Evolutionary conservation across 495 filamentous ascomycete species (phyloP), one percentile per base, ranked within the genome.

Genomic region (Parathielavia appendiculata): DNA sequence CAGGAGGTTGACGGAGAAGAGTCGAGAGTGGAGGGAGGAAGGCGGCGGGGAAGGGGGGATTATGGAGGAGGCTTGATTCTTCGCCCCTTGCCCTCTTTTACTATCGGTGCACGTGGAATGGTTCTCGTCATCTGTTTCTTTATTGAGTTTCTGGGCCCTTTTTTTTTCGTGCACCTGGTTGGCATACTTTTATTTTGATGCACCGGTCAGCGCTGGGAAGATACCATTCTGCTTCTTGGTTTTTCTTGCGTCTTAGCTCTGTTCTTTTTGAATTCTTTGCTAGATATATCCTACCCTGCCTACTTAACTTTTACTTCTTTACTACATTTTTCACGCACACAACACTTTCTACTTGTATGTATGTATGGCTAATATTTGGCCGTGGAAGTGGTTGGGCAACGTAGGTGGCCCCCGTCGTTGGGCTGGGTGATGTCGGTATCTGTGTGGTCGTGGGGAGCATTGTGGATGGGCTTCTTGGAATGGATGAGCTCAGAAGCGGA

Each of bases 1-100:
- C 38, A 89, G 86, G 71, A 75, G 81, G 51, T 71, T 96, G 47
- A 88, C 89, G 3, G 88, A 92, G 52, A 81, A 83, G 64, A 89
- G 86, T 48, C 82, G 89, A 48, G 89, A 91, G 56, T 96, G 91
- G 91, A 80, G 91, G 17, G 91, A 95, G 66, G 85, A 88, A 58
- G 86, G 87, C 6, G 89, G 88, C 40, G 90, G 90, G 65, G 86
- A 86, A 47, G 79, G 78, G 10, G 82, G 95, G 64, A 92, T 88
- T 68, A 63, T 71, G 63, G 91, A 96, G 71, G 91, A 96, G 70
- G 75, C 78, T 30, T 30, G 26, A 30, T 30, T 30, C 6, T 30
- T 30, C 3, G 6, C 2, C 2, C 2, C 6, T 30, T 30, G 26
- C 3, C 3, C 3, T 38, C 11, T 38, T 38, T 38, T 32, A n/a